phyloP scores from a whole-genome alignment of 2,329 filamentous ascomycete genomes.

The Penicillium sp. region DNA sequence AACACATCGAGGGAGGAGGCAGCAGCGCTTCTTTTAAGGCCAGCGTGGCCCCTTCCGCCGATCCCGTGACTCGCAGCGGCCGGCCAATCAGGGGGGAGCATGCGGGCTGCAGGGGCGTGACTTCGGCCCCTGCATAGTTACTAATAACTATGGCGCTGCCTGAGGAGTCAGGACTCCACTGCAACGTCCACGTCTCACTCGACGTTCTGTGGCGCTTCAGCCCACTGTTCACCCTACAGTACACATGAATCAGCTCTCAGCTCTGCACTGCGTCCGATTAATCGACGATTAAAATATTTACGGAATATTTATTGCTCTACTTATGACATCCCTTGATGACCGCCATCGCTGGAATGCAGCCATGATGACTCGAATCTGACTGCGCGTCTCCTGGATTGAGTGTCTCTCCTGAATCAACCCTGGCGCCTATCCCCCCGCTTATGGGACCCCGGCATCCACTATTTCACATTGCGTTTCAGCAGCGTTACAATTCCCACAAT shows the following conservation, averaged over 20 bases:
- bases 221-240: no score
- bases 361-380: not conserved
- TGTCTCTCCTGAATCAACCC: no score
- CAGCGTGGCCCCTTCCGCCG: slow-evolving; percentile 32
- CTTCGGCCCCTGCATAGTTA: not conserved
- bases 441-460: not conserved
- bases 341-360: not conserved
- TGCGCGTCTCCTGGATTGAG: not conserved
- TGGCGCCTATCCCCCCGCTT: not conserved
- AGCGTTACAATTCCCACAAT: not conserved
- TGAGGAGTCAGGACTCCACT: not conserved
- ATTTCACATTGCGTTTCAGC: slow-evolving; percentile 1
- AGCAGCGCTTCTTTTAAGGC: slow-evolving; percentile 33
- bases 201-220: not conserved
- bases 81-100: not conserved
- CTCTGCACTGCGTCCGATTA: no score
- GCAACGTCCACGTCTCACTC: not conserved
- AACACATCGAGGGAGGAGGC: slow-evolving; percentile 17
- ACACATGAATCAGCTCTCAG: no score
- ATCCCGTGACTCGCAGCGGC: not conserved
- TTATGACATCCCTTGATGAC: not conserved
- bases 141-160: no score
- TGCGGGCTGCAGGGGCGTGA: not conserved
- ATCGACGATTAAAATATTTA: no score
- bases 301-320: not conserved